Conservation (phyloP, 2,329 filamentous ascomycete species). For the Cladosporium austrohemisphaericum region DNA sequence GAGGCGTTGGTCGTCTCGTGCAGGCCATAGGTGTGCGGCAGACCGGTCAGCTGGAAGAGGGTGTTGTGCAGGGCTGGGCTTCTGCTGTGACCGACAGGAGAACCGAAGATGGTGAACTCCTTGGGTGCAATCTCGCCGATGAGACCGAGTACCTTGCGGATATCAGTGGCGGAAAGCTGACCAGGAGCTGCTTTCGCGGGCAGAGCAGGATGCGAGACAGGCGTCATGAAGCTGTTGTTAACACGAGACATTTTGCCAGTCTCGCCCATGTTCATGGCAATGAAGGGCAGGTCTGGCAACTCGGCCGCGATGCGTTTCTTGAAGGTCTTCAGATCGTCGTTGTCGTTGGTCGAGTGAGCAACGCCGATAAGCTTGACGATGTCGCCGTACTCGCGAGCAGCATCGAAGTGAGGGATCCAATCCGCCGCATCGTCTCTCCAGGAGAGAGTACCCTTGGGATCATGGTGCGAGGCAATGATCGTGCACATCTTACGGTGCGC, state of each 20-base stretch:
- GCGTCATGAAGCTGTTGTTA: conserved; percentile 88
- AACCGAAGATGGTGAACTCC: conserved; percentile 84
- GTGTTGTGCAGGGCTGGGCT: conserved; percentile 88
- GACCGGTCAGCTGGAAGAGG: conserved; percentile 69
- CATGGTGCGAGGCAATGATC: conserved; percentile 94
- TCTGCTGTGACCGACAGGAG: conserved; percentile 74
- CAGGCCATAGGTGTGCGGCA: conserved; percentile 77
- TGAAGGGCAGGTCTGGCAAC: conserved; percentile 72
- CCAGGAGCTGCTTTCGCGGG: conserved; percentile 92
- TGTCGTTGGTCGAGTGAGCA: conserved; percentile 74
- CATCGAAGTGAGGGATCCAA: conserved; percentile 88
- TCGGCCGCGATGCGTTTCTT: conserved; percentile 68
- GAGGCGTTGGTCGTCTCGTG: conserved; percentile 67
- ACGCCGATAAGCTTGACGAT: conserved; percentile 90
- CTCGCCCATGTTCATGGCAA: conserved; percentile 92
- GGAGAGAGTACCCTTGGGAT: conserved; percentile 71
- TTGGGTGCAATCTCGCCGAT: conserved; percentile 73
- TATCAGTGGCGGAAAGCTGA: conserved; percentile 85
- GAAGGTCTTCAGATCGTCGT: conserved; percentile 80
- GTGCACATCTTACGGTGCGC: conserved; percentile 64
- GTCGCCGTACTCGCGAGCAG: conserved; percentile 82
- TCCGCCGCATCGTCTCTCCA: conserved; percentile 76
- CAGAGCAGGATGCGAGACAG: conserved; percentile 84
- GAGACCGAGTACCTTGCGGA: conserved; percentile 71
- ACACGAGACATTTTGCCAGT: conserved; percentile 85